These are phyloP conservation scores for Inonotus obliquus DNA, from an alignment of 1,284 basidiomycete species.

Conservation along the genomic window DNA sequence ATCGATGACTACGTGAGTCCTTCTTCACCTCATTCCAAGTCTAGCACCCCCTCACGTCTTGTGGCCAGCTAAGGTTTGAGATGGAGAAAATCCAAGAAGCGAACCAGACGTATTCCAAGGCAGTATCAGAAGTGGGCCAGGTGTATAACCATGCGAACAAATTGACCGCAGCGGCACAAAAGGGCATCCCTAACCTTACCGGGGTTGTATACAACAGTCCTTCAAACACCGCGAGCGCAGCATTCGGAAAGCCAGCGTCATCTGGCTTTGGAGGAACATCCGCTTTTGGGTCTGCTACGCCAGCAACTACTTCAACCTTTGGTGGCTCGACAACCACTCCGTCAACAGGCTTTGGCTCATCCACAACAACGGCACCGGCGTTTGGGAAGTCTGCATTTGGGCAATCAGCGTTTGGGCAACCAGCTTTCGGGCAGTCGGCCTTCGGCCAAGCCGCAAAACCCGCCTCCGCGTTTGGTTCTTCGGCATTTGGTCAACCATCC, in stretches of 20 bases:
- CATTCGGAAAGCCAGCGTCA: constrained; percentile 31
- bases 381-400: constrained; percentile 28
- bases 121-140: constrained; percentile 42
- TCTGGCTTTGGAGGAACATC: constrained; percentile 27
- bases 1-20: constrained; percentile 59
- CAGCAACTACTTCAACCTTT: constrained; percentile 29
- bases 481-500: constrained; percentile 34
- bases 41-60: neutral
- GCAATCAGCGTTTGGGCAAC: constrained; percentile 33
- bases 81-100: constrained; percentile 38
- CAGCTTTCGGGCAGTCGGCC: constrained; percentile 31
- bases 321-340: constrained; percentile 18
- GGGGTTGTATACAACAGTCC: constrained; percentile 17
- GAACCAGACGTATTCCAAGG: constrained; percentile 40
- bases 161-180: constrained; percentile 28
- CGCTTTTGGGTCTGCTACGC: constrained; percentile 29
- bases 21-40: constrained; percentile 4
- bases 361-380: constrained; percentile 24
- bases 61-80: constrained; percentile 52
- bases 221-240: constrained; percentile 24
- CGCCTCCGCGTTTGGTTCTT: constrained; percentile 28
- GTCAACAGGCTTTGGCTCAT: constrained; percentile 22
- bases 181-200: constrained; percentile 10
- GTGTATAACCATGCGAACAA: constrained; percentile 46
- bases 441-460: constrained; percentile 31